These are phyloP conservation scores for Daedaleopsis nitida DNA, from an alignment of 768 basidiomycete species.

Conservation along the genomic window DNA sequence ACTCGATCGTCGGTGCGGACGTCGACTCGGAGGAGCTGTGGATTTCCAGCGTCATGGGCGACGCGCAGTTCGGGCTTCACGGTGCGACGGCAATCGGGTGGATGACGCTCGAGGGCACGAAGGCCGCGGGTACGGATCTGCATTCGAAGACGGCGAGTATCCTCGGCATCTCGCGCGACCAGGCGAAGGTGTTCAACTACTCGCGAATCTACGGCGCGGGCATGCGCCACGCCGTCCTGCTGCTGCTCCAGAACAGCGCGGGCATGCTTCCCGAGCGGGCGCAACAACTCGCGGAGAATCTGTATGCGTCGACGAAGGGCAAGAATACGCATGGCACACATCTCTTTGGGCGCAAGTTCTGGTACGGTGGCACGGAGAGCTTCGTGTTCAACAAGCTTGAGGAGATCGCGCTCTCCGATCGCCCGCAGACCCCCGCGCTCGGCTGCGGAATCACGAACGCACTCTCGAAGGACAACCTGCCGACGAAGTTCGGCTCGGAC, in stretches of 20 bases:
- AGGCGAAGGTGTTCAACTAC: conserved; percentile 99
- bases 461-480: conserved; percentile 87
- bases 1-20: conserved; percentile 95
- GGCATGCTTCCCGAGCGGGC: conserved; percentile 79
- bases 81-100: conserved; percentile 97
- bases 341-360: conserved; percentile 82
- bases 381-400: conserved; percentile 98
- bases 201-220: conserved; percentile 99
- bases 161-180: conserved; percentile 89
- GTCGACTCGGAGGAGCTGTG: conserved; percentile 99
- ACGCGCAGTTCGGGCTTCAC: conserved; percentile 95
- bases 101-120: conserved; percentile 99
- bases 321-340: conserved; percentile 77
- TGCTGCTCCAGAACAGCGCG: conserved; percentile 84
- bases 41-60: conserved; percentile 99
- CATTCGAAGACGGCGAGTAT: conserved; percentile 97
- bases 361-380: conserved; percentile 96
- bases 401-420: conserved; percentile 85
- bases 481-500: conserved; percentile 76
- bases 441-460: conserved; percentile 94
- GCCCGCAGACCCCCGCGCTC: conserved; percentile 89
- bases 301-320: conserved; percentile 94
- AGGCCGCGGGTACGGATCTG: conserved; percentile 90
- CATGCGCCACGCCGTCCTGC: conserved; percentile 87
- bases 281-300: conserved; percentile 73